Evolutionary conservation across 2,329 filamentous ascomycete genomes (phyloP).

Genomic region (Trichoderma koningiopsis): DNA sequence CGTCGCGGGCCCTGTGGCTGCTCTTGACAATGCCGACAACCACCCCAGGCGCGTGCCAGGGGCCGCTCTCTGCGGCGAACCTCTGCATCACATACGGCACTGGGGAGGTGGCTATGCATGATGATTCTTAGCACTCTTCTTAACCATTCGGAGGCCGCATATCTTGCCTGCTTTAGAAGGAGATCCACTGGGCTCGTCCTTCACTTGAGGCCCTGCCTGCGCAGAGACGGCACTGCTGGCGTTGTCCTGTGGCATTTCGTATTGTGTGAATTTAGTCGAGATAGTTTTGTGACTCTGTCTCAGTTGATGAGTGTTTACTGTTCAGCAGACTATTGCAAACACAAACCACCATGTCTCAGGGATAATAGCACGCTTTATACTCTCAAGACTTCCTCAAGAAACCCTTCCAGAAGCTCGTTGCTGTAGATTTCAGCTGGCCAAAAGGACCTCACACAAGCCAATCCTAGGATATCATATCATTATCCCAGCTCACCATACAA

Average conservation of each 20-base stretch:
- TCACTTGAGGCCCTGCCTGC: constrained; percentile 2
- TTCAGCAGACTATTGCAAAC: neutral
- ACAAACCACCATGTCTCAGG: neutral
- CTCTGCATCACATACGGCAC: constrained; percentile 22
- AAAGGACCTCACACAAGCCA: neutral
- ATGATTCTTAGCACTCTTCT: constrained; percentile 4
- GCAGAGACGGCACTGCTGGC: neutral
- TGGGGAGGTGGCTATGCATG: constrained; percentile 3
- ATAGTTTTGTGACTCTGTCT: neutral
- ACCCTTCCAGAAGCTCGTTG: neutral
- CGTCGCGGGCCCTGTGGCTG: neutral
- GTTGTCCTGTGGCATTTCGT: constrained; percentile 10
- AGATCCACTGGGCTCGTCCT: constrained; percentile 1
- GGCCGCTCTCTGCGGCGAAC: constrained; percentile 15
- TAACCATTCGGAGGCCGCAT: neutral
- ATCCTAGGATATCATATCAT: constrained; percentile 8
- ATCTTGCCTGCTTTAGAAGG: neutral
- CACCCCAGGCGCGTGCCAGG: constrained; percentile 15
- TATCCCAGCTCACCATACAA: neutral
- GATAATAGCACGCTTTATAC: neutral
- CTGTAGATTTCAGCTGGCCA: neutral
- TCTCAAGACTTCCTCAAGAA: neutral
- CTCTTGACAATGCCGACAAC: constrained; percentile 15
- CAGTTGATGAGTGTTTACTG: neutral
- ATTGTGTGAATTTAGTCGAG: neutral